Evolutionary conservation across 2,329 filamentous ascomycete species (phyloP).

Genomic region (Cordyceps fumosorosea): DNA sequence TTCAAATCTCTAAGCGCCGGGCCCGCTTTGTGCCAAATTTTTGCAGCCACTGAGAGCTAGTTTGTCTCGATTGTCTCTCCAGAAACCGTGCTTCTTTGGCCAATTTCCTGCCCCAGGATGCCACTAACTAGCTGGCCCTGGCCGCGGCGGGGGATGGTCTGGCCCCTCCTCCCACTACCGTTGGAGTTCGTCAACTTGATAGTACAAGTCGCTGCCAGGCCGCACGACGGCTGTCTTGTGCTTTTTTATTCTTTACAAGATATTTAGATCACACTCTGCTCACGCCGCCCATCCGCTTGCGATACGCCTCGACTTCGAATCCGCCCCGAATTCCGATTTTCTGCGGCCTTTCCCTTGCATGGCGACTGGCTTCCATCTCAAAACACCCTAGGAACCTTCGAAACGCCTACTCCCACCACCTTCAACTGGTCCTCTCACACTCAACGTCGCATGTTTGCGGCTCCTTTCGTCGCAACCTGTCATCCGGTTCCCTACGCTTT

Average conservation of each 20-base stretch:
- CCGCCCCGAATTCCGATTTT: not conserved
- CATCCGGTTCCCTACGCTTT: not conserved
- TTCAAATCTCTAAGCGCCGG: constrained; percentile 20
- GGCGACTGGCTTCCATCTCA: not conserved
- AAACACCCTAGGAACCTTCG: constrained; percentile 9
- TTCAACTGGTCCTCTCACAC: constrained; percentile 20
- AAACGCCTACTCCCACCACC: constrained; percentile 8
- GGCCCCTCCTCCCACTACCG: not conserved
- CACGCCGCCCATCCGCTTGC: not conserved
- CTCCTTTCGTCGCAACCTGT: constrained; percentile 13
- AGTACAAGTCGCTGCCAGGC: constrained; percentile 1
- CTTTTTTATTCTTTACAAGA: constrained; percentile 7
- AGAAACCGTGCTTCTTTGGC: constrained; percentile 19
- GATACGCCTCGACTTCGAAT: not conserved
- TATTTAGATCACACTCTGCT: constrained; percentile 1
- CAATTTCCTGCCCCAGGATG: constrained; percentile 1
- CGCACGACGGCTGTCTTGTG: not conserved
- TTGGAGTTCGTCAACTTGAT: constrained; percentile 1
- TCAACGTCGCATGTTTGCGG: constrained; percentile 21
- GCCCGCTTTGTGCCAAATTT: constrained; percentile 22
- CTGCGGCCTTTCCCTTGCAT: not conserved
- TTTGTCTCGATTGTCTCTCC: constrained; percentile 17
- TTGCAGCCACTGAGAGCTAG: constrained; percentile 21
- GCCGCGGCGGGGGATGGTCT: not conserved
- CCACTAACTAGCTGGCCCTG: not conserved